Base-by-base conservation (phyloP, 176 grass and related monocot genomes). In the Aechmea fasciata region DNA sequence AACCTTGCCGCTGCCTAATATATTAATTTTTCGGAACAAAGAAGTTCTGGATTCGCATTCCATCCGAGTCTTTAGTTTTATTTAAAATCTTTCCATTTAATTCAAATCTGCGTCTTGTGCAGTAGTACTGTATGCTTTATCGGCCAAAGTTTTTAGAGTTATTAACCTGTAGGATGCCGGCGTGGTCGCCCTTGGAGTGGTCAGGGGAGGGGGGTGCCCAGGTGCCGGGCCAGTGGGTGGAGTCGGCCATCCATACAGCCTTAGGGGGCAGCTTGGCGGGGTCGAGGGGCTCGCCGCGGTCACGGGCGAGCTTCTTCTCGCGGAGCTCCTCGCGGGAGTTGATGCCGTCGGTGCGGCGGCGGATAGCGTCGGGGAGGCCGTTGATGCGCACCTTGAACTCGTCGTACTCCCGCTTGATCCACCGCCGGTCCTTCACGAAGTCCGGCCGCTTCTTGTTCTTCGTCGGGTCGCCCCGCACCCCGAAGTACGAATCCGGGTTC, bases 121-220 rank as follows among this genome's bases (percentile, higher is more conserved):
- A 41, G 1, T 41, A 41, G 1, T 41, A 41, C 33, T 41, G 6
- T 41, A 41, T 41, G 33, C 5, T 41, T 41, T 41, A 7, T 5
- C 33, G 4, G 33, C 4, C 33, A 1, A 41, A 41, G 33, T 41
- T 41, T 6, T 41, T 41, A 7, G 33, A 41, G 33, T 41, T 41
- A 41, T 41, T 41, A 50, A 85, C 78, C 75, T 87, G 88, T 22
- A 96, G 79, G 75, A 96, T 96, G 70, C 84, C 89, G 2, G 82
- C 84, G 25, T 96, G 91, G 84, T 96, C 91, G 12, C 87, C 91
- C 84, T 96, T 96, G 67, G 73, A 80, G 57, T 96, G 91, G 50
- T 96, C 91, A 2, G 87, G 72, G 13, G 87, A 52, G 1, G 91
- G 64, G 52, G 71, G 57, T 2, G 83, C 71, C 87, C 91, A 96